A percentile compares a stretch with the other conserved stretches of the same genome.
Evolutionary conservation across 306 rosid species (phyloP).

Genomic region (Rosa chinensis): DNA sequence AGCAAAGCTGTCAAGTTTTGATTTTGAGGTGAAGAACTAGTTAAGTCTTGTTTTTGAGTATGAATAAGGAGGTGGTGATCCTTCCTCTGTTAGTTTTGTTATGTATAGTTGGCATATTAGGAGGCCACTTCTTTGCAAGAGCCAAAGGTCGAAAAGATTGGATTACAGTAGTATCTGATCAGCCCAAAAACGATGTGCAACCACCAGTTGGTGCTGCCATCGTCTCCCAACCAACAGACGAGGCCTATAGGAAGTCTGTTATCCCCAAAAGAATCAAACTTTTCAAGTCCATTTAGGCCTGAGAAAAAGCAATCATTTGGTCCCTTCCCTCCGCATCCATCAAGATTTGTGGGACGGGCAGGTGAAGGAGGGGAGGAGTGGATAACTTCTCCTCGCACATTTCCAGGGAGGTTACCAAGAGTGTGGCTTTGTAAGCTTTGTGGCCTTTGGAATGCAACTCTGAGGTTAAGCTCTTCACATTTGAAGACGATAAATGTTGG

Average conservation of each 20-base stretch:
- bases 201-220: not conserved
- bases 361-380: constrained; percentile 69
- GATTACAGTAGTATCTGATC: not conserved
- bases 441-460: constrained; percentile 74
- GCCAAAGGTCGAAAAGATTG: not conserved
- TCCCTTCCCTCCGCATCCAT: constrained; percentile 72
- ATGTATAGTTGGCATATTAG: not conserved
- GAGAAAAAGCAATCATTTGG: not conserved
- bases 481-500: constrained; percentile 72
- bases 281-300: not conserved
- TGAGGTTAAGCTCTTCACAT: constrained; percentile 62
- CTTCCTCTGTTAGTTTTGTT: not conserved
- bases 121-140: not conserved
- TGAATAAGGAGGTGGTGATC: not conserved
- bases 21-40: not conserved
- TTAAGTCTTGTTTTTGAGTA: not conserved
- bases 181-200: not conserved
- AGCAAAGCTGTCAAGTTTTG: not conserved
- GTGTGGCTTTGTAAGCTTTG: constrained; percentile 63
- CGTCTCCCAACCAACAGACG: not conserved
- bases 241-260: not conserved
- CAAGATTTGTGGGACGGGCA: constrained; percentile 63
- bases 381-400: constrained; percentile 71
- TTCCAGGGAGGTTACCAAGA: constrained; percentile 69
- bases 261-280: not conserved